phyloP scores from a whole-genome alignment of 2,329 filamentous ascomycete genomes.

The Penicillium corylophilum region DNA sequence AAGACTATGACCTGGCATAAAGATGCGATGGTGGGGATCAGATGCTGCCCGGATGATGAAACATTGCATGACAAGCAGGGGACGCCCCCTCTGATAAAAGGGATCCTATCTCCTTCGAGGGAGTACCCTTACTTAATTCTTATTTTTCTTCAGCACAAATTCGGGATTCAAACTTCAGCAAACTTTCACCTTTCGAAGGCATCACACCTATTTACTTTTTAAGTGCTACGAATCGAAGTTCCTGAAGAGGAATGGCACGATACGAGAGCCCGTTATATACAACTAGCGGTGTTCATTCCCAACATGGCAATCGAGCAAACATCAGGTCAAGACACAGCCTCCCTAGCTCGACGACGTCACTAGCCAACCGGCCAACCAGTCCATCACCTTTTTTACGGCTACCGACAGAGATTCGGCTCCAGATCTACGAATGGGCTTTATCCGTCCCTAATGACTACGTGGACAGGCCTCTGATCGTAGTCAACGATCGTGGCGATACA shows the following conservation, averaged over 20 bases:
- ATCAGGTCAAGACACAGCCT: background rate
- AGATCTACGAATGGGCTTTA: conserved; percentile 36
- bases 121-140: background rate
- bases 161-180: background rate
- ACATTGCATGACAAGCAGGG: background rate
- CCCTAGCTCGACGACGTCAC: background rate
- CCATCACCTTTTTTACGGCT: conserved; percentile 25
- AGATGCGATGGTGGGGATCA: background rate
- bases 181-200: background rate
- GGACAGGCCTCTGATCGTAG: conserved; percentile 33
- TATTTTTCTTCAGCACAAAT: background rate
- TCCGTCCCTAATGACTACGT: conserved; percentile 32
- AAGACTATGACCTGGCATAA: background rate
- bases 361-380: background rate
- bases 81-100: background rate
- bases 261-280: background rate
- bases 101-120: background rate
- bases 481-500: conserved; percentile 32
- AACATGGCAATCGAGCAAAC: background rate
- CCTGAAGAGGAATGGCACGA: background rate
- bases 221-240: background rate
- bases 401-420: conserved; percentile 33
- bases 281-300: background rate
- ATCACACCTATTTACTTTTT: background rate
- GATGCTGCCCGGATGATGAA: background rate